Percentiles rank a stretch among this genome's conserved stretches.
Evolutionary conservation across 1,139 yeast genomes (phyloP).

Genomic region (Candida buenavistaensis): DNA sequence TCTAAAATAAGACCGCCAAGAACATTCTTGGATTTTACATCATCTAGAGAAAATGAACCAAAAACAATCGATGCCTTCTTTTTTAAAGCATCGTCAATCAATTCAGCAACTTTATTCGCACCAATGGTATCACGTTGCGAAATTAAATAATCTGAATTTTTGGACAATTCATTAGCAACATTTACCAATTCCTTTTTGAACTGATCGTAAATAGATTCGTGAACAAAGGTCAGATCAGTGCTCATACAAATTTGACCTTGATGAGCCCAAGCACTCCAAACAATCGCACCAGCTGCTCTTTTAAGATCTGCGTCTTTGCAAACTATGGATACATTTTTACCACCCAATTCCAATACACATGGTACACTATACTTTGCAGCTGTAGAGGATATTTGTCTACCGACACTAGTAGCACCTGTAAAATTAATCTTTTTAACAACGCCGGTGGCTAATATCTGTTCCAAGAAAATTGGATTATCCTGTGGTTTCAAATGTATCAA

Average conservation of each 20-base stretch:
- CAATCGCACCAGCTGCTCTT: constrained; percentile 27
- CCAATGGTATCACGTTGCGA: constrained; percentile 31
- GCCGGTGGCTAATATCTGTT: constrained; percentile 25
- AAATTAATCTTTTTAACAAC: constrained; percentile 37
- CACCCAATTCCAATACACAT: constrained; percentile 43
- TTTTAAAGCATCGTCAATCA: constrained; percentile 41
- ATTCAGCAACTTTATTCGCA: constrained; percentile 21
- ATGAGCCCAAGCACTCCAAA: constrained; percentile 40
- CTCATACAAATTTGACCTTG: constrained; percentile 51
- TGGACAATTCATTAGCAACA: constrained; percentile 17
- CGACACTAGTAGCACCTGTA: constrained; percentile 46
- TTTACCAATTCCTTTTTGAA: constrained; percentile 21
- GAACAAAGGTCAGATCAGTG: constrained; percentile 37
- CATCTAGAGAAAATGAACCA: constrained; percentile 19
- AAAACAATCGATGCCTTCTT: constrained; percentile 41
- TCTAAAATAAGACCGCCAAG: constrained; percentile 35
- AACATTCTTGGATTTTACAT: constrained; percentile 11
- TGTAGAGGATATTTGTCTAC: constrained; percentile 29
- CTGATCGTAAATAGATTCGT: constrained; percentile 30
- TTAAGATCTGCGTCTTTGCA: constrained; percentile 33
- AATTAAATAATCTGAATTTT: constrained; percentile 22
- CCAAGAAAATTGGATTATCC: constrained; percentile 24
- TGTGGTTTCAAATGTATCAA: constrained; percentile 32
- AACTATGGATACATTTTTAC: constrained; percentile 39
- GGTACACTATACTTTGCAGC: constrained; percentile 42